Base-by-base conservation (phyloP, 768 basidiomycete genomes). In the Collybiopsis confluens region DNA sequence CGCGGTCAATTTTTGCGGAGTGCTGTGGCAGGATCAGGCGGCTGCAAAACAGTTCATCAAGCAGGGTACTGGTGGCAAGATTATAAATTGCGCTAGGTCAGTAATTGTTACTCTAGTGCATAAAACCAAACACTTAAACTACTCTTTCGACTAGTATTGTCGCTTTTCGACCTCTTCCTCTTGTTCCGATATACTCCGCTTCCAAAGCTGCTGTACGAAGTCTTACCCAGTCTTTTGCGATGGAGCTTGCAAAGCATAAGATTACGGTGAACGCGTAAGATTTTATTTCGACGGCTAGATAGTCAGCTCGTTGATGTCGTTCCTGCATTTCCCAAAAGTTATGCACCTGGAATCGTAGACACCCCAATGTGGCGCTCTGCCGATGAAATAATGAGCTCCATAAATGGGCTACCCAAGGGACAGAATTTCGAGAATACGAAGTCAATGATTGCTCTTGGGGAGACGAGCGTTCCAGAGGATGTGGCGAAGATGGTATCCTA, bases 41-140 rank as follows among this genome's bases (percentile, higher is more conserved):
- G 73, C 73, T 4, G 70, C 70, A 7, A 27, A 53, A 18, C 65
- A 73, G 46, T 67, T 74, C 66, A 62, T 74, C 45, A 58, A 61
- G 30, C 73, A 71, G 58, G 70, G 70, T 0, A 58, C 56, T 0
- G 70, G 71, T 1, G 70, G 73, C 1, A 57, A 70, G 5, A 67
- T 74, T 1, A 62, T 75, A 9, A 72, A 69, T 40, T 56, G 58
- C 1, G 47, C 52, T n/a, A 56, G 55, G 55, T 47, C 8, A 37
- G 51, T 4, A 27, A 8, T 52, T 44, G 10, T 23, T 35, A 30
- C 15, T 4, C 20, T 30, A 10, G 45, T 3, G 3, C 20, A 28
- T 6, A 30, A 8, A 2, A 4, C 27, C 23, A 18, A 2, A 28
- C 8, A n/a, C n/a, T n/a, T n/a, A n/a, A n/a, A n/a, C 33, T 33